Percentiles rank a stretch among this genome's conserved stretches.
Conservation (phyloP, 495 filamentous ascomycete species). For the Hyaloscypha variabilis region DNA sequence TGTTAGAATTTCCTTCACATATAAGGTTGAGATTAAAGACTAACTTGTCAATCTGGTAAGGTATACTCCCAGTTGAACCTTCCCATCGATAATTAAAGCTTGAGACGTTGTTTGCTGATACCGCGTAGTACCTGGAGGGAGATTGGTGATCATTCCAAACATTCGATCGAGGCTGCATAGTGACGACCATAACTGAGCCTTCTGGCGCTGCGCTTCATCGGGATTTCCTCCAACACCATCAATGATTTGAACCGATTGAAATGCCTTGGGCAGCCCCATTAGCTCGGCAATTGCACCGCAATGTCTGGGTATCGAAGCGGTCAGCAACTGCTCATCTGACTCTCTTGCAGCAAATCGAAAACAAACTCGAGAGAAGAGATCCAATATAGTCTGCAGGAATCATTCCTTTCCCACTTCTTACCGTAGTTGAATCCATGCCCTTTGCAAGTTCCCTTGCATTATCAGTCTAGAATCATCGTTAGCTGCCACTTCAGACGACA, state of each 20-base stretch:
- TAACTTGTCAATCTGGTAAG: slow-evolving; percentile 9
- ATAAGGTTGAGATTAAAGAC: no score
- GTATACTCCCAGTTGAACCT: slow-evolving; percentile 14
- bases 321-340: no score
- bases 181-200: slow-evolving; percentile 19
- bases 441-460: slow-evolving; percentile 20
- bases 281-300: slow-evolving; percentile 14
- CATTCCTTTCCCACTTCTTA: no score
- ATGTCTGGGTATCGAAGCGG: slow-evolving; percentile 1
- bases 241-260: slow-evolving; percentile 12
- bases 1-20: no score
- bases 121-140: slow-evolving; percentile 12
- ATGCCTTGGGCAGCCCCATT: slow-evolving; percentile 21
- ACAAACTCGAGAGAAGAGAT: no score
- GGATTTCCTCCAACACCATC: background rate
- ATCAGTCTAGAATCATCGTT: slow-evolving; percentile 15
- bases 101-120: slow-evolving; percentile 1
- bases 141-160: slow-evolving; percentile 12
- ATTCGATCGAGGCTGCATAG: slow-evolving; percentile 8
- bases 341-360: no score
- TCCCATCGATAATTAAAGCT: slow-evolving; percentile 3
- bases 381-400: no score
- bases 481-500: background rate
- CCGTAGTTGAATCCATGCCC: slow-evolving; percentile 23
- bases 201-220: slow-evolving; percentile 13